Conservation (phyloP, 2,329 filamentous ascomycete genomes). For the Verticillium longisporum region DNA sequence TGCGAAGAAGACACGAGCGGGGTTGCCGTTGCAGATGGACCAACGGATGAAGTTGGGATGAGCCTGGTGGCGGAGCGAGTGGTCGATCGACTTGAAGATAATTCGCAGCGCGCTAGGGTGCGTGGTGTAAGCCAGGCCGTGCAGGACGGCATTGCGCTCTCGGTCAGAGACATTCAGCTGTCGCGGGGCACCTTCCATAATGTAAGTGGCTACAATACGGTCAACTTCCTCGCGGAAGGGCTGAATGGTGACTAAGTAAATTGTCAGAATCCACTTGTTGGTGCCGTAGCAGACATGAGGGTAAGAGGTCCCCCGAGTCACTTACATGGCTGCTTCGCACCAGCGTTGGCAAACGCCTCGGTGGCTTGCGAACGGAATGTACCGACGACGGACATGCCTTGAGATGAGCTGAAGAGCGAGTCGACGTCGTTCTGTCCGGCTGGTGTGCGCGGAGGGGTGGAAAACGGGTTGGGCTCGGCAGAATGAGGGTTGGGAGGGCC, state of each 20-base stretch:
- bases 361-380: constrained; percentile 34
- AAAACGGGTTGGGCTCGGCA: constrained; percentile 46
- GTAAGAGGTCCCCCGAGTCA: constrained; percentile 11
- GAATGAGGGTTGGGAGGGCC: constrained; percentile 11
- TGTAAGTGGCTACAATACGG: constrained; percentile 68
- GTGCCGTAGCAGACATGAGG: no score
- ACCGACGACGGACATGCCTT: constrained; percentile 20
- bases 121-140: constrained; percentile 67
- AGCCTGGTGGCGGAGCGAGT: constrained; percentile 63
- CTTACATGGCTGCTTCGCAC: constrained; percentile 65
- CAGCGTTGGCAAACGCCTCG: constrained; percentile 57
- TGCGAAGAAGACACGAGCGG: constrained; percentile 63
- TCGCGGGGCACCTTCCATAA: constrained; percentile 58
- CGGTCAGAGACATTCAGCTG: constrained; percentile 67
- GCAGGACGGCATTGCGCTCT: constrained; percentile 55
- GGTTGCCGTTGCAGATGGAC: constrained; percentile 78
- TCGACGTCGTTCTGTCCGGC: constrained; percentile 25
- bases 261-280: no score
- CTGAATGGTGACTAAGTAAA: constrained; percentile 59
- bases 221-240: constrained; percentile 71
- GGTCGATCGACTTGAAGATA: constrained; percentile 57
- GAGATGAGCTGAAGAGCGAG: constrained; percentile 22
- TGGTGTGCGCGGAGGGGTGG: constrained; percentile 53
- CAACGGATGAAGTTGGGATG: constrained; percentile 82
- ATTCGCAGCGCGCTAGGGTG: constrained; percentile 65